Conservation (phyloP, 1,139 yeast species). For the Taphrina deformans region DNA sequence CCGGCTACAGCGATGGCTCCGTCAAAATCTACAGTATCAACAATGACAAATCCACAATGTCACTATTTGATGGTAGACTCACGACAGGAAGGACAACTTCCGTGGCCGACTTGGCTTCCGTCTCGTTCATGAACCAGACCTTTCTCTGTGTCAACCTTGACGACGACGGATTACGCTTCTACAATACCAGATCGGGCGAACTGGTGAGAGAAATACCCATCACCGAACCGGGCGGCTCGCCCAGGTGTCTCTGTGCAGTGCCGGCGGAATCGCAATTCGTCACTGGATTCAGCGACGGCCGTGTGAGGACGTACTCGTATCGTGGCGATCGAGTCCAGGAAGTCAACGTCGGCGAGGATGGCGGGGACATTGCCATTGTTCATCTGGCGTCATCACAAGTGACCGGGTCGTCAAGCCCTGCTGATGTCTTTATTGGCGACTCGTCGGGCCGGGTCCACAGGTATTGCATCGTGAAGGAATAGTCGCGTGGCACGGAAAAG, state of each 20-base stretch:
- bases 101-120: not conserved
- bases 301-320: not conserved
- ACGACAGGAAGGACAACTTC: not conserved
- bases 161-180: not conserved
- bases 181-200: not conserved
- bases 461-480: not conserved
- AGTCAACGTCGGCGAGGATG: not conserved
- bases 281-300: not conserved
- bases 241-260: not conserved
- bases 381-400: not conserved
- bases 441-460: not conserved
- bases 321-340: not conserved
- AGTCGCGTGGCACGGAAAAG: not conserved
- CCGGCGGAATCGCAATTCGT: not conserved
- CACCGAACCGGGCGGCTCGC: not conserved
- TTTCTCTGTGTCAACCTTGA: not conserved
- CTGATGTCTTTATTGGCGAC: not conserved
- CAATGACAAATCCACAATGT: not conserved
- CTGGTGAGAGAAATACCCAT: not conserved
- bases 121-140: not conserved
- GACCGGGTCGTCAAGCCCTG: not conserved
- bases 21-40: not conserved
- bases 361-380: not conserved
- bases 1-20: slow-evolving; percentile 4
- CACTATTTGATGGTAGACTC: not conserved